Evolutionary conservation across 768 basidiomycete species (phyloP).

Genomic region (Tulasnella sp.): DNA sequence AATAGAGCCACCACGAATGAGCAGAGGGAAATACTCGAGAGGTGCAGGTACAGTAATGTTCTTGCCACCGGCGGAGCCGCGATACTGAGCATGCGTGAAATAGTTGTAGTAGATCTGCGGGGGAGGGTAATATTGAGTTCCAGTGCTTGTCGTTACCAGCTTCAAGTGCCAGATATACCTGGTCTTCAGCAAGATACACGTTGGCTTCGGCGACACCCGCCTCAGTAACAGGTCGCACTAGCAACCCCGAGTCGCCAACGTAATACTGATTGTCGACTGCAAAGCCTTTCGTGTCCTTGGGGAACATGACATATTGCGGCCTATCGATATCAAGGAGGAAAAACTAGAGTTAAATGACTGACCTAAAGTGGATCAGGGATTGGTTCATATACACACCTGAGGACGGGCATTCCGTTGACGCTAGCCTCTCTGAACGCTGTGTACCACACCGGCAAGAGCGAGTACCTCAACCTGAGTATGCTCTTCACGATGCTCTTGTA

Average conservation of each 20-base stretch:
- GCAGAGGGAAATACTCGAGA: constrained; percentile 68
- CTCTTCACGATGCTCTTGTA: constrained; percentile 74
- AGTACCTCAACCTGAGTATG: constrained; percentile 70
- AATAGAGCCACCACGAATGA: constrained; percentile 86
- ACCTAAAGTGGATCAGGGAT: too few species aligned
- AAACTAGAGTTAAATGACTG: background rate
- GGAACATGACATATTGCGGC: constrained; percentile 94
- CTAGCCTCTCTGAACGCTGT: constrained; percentile 90
- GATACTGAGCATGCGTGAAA: constrained; percentile 58
- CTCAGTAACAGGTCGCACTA: constrained; percentile 81
- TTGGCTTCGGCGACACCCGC: constrained; percentile 56
- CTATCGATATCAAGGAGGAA: constrained; percentile 31
- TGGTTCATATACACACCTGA: constrained; percentile 50
- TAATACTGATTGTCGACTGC: constrained; percentile 90
- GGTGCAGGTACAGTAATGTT: constrained; percentile 67
- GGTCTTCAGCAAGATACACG: constrained; percentile 80
- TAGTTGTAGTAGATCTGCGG: constrained; percentile 88
- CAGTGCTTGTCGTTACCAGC: too few species aligned
- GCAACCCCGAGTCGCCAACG: constrained; percentile 73
- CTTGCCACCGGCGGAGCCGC: constrained; percentile 52
- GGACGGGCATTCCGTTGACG: constrained; percentile 65
- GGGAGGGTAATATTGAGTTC: background rate
- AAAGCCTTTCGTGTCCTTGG: constrained; percentile 76
- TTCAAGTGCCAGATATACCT: constrained; percentile 34
- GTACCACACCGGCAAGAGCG: constrained; percentile 88